Percentiles rank a stretch among this genome's conserved stretches.
Conservation (phyloP, 768 basidiomycete species). For the Suillus weaverae region DNA sequence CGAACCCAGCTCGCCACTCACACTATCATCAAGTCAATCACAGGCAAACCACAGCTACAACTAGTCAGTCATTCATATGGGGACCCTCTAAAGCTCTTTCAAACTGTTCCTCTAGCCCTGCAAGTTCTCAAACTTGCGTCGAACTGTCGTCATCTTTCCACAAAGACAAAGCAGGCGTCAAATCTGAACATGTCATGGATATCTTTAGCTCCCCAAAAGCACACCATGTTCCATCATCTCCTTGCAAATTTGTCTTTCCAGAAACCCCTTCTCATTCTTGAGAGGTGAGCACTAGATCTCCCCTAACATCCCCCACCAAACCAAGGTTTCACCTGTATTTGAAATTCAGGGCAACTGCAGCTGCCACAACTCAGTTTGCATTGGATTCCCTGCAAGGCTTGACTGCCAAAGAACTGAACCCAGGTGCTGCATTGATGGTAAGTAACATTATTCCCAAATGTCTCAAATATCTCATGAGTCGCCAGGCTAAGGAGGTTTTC, state of each 20-base stretch:
- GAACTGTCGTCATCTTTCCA: too few species aligned
- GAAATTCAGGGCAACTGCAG: not conserved
- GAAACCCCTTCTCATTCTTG: too few species aligned
- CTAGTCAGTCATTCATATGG: not conserved
- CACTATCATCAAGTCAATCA: too few species aligned
- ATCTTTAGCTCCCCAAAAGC: too few species aligned
- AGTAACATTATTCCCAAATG: not conserved
- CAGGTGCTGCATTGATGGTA: not conserved
- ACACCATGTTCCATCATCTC: too few species aligned
- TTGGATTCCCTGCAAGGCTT: not conserved
- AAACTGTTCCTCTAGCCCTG: not conserved
- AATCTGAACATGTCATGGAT: too few species aligned
- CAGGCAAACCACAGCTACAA: not conserved
- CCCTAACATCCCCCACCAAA: not conserved
- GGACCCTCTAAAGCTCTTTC: not conserved
- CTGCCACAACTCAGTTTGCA: not conserved
- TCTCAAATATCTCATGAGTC: too few species aligned
- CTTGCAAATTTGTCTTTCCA: too few species aligned
- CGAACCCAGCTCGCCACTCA: not conserved
- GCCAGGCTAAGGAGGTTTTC: conserved; percentile 1
- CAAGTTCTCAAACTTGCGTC: not conserved
- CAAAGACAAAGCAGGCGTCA: too few species aligned
- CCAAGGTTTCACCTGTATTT: not conserved
- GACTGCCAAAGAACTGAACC: not conserved
- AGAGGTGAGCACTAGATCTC: not conserved